Evolutionary conservation across 108 stramenopile species (phyloP).

Genomic region (Aurantiochytrium sp.): DNA sequence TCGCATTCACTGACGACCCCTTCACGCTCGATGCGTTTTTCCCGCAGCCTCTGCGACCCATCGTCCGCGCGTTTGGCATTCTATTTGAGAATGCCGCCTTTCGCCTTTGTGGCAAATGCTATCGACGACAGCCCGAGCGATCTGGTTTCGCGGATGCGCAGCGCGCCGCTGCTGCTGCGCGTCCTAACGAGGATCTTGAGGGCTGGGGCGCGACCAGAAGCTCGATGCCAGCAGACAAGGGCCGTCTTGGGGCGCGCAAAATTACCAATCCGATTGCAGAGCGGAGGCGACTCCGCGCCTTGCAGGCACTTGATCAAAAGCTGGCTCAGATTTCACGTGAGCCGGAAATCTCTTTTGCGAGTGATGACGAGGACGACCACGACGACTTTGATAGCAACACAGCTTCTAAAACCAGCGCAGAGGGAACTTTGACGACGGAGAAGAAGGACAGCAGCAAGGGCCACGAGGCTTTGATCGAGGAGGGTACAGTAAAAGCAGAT

Average conservation of each 20-base stretch:
- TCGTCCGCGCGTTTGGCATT: neutral
- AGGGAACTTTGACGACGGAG: no score
- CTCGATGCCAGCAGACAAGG: neutral
- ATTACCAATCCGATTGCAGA: neutral
- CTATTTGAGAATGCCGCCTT: neutral
- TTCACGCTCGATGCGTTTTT: neutral
- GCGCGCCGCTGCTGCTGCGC: neutral
- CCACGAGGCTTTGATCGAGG: no score
- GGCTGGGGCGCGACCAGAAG: neutral
- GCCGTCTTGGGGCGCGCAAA: neutral
- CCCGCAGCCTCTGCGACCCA: neutral
- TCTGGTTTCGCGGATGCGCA: neutral
- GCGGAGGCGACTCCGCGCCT: neutral
- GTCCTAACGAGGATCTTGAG: neutral
- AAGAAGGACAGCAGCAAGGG: no score
- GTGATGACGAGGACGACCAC: neutral
- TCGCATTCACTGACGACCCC: neutral
- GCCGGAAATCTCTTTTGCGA: neutral
- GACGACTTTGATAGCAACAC: neutral
- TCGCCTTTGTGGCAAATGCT: neutral
- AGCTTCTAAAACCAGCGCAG: neutral
- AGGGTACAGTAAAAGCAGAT: no score
- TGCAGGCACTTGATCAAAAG: neutral
- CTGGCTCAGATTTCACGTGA: conserved; percentile 1
- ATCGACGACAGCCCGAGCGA: neutral